These are phyloP conservation scores for Cadophora gregata DNA, from an alignment of 2,329 filamentous ascomycete genomes.

Conservation along the genomic window DNA sequence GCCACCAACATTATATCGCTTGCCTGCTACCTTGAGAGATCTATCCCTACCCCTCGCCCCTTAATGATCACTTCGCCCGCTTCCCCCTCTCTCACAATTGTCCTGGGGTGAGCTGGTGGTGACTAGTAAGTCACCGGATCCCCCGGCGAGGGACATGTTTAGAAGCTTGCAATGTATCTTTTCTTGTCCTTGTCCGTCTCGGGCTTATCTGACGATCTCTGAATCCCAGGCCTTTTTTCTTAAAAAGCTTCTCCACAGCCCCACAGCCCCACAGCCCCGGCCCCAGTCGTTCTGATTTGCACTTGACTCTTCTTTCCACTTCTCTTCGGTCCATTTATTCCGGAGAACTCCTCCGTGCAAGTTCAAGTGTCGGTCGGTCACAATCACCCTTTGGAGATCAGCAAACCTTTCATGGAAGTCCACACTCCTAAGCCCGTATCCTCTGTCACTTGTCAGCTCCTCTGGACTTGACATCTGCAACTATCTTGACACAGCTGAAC, in stretches of 20 bases:
- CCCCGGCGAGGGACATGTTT: neutral
- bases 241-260: constrained; percentile 1
- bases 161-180: neutral
- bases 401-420: constrained; percentile 10
- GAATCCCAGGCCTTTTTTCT: neutral
- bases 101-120: too few species aligned
- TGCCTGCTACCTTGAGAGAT: too few species aligned
- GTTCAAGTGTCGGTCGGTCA: neutral
- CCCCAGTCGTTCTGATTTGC: constrained; percentile 1
- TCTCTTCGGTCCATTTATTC: constrained; percentile 1
- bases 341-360: neutral
- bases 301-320: constrained; percentile 2
- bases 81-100: too few species aligned
- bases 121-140: too few species aligned
- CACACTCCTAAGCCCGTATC: constrained; percentile 9
- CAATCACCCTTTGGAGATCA: neutral
- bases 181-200: neutral
- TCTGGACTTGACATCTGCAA: constrained; percentile 11
- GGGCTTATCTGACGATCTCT: neutral
- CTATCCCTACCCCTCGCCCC: too few species aligned
- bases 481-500: constrained; percentile 16
- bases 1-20: too few species aligned
- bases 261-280: neutral
- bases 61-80: too few species aligned
- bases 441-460: neutral